phyloP scores from a whole-genome alignment of 257 asterid genomes.

The Paraleonurus japonicus region DNA sequence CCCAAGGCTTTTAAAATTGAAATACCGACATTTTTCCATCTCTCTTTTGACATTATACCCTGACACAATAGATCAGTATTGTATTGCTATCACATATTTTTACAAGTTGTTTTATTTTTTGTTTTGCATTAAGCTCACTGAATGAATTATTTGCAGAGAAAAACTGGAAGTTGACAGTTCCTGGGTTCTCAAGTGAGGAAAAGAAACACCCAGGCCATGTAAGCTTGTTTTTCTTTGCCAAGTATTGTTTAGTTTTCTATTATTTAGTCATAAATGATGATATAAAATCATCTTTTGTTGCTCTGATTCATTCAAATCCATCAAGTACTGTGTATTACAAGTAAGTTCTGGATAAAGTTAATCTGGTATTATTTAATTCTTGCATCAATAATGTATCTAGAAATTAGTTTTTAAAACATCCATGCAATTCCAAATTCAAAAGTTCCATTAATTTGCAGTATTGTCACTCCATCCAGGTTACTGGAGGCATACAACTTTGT shows the following conservation, averaged over 20 bases:
- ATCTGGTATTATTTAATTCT: neutral
- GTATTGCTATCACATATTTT: neutral
- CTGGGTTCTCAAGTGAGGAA: slow-evolving; percentile 87
- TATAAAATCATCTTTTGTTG: neutral
- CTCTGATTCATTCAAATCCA: slow-evolving; percentile 3
- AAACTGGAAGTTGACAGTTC: slow-evolving; percentile 75
- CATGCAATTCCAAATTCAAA: neutral
- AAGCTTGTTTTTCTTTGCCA: slow-evolving; percentile 35
- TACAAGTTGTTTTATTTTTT: slow-evolving; percentile 5
- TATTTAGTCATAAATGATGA: neutral
- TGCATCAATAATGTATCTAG: neutral
- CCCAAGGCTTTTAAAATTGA: neutral
- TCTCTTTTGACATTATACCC: slow-evolving; percentile 9
- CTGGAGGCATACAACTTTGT: neutral
- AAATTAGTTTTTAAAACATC: neutral
- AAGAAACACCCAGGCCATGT: slow-evolving; percentile 55
- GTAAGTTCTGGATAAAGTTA: neutral
- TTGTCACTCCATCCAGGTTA: neutral
- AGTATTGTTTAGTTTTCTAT: neutral
- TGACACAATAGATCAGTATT: neutral
- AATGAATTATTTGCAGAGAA: slow-evolving; percentile 64
- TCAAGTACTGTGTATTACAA: slow-evolving; percentile 5
- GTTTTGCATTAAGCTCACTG: slow-evolving; percentile 29
- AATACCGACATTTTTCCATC: neutral
- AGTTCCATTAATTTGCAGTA: neutral